Percentiles rank a stretch among this genome's conserved stretches.
Evolutionary conservation across 2,329 filamentous ascomycete species (phyloP).

Genomic region (Chaetomiaceae sp.): DNA sequence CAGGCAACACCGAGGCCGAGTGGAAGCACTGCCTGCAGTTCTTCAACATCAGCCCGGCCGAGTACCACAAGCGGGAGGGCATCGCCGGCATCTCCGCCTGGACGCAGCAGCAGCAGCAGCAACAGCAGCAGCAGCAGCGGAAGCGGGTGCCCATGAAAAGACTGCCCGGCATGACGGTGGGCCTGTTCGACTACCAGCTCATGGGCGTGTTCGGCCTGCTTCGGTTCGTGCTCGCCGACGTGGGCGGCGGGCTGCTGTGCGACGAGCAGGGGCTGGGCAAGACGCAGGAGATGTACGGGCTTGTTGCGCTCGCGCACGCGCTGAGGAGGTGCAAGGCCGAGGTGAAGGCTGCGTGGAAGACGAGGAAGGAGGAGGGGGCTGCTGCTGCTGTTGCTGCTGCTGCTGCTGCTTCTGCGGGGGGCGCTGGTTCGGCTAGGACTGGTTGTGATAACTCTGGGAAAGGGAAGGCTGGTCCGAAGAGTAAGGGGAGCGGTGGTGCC

Average conservation of each 20-base stretch:
- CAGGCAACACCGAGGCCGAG: slow-evolving; percentile 11
- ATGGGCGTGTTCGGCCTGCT: slow-evolving; percentile 22
- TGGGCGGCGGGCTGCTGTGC: slow-evolving; percentile 21
- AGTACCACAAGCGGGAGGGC: slow-evolving; percentile 9
- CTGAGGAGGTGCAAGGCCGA: slow-evolving; percentile 20
- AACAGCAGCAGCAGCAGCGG: neutral
- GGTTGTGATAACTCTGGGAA: no score
- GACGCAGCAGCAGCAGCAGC: neutral
- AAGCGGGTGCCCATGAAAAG: slow-evolving; percentile 22
- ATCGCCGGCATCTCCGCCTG: neutral
- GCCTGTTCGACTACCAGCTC: slow-evolving; percentile 27
- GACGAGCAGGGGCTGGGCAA: slow-evolving; percentile 27
- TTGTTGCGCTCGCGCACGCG: slow-evolving; percentile 16
- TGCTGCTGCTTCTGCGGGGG: no score
- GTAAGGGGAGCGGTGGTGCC: neutral
- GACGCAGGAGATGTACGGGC: slow-evolving; percentile 25
- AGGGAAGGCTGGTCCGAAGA: neutral
- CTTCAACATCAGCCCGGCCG: slow-evolving; percentile 15
- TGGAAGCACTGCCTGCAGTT: slow-evolving; percentile 20
- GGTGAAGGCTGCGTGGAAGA: slow-evolving; percentile 12
- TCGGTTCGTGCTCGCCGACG: slow-evolving; percentile 9
- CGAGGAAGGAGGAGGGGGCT: neutral
- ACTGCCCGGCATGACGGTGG: slow-evolving; percentile 20
- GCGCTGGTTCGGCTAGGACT: no score
- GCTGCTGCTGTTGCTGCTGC: no score